Evolutionary conservation across 306 rosid species (phyloP), one percentile per base, ranked within the genome.

Genomic region (Prunus fruticosa): DNA sequence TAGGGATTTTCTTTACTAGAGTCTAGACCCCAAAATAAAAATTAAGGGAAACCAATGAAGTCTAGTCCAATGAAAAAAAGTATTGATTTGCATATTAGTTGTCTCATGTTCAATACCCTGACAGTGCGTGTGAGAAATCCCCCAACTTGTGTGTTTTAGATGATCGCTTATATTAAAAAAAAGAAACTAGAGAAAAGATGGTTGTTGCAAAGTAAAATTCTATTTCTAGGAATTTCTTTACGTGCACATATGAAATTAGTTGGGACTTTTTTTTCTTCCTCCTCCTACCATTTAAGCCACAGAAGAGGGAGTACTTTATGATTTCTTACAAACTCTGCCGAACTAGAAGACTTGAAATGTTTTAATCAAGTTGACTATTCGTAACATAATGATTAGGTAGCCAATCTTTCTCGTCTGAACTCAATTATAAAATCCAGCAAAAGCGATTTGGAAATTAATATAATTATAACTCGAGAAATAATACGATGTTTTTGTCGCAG

Each of bases 231-330:
- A 19, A 64, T 74, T 2, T 20, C 27, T 49, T 58, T 43, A 32
- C 47, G 75, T 67, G 79, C 52, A 19, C 53, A 50, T 62, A 47
- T 73, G 50, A 56, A 65, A 50, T 54, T 69, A 8, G 16, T 64
- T 25, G 22, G 43, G 57, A 27, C 28, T 74, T 62, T 62, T 47
- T 66, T 5, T 25, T 23, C 0, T 63, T 25, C 38, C 72, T 13
- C 34, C 58, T 15, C 32, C 38, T 2, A 8, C 19, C 58, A 18
- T 69, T 47, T 15, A 69, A 69, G 20, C 58, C 73, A 69, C 23
- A 13, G 7, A 30, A 72, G 3, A 69, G 16, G 8, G 41, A 34
- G 41, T 9, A 27, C 45, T 28, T 62, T 13, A 62, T 0, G 43
- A 5, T 62, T 28, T 62, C 43, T 11, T 62, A 8, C 43, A 28